A percentile compares a stretch with the other conserved stretches of the same genome.
These are phyloP conservation scores for Calocybe gangraenosa DNA, from an alignment of 768 basidiomycete species.

Conservation along the genomic window DNA sequence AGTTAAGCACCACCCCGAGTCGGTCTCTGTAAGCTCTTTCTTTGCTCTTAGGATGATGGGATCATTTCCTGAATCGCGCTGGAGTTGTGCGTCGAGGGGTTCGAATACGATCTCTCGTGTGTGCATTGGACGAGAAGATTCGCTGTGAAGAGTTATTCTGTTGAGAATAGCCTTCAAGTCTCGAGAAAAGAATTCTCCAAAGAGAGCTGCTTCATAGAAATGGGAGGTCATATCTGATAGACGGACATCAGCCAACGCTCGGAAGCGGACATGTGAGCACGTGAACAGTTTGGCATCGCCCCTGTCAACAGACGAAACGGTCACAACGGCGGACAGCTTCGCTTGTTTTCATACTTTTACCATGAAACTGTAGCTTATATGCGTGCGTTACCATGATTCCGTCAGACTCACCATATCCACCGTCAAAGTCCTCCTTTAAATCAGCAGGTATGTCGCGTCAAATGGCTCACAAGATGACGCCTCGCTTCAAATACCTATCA, in stretches of 20 bases:
- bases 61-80: conserved; percentile 58
- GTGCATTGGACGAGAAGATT: conserved; percentile 71
- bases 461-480: no score
- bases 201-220: conserved; percentile 78
- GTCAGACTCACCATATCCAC: conserved; percentile 11
- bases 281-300: not conserved
- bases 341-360: conserved; percentile 8
- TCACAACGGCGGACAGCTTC: conserved; percentile 1
- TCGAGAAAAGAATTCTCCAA: conserved; percentile 75
- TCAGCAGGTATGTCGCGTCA: conserved; percentile 8
- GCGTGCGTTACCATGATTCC: conserved; percentile 10
- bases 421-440: conserved; percentile 6
- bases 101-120: conserved; percentile 80
- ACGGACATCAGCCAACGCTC: no score
- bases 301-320: conserved; percentile 15
- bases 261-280: conserved; percentile 3
- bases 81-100: conserved; percentile 62
- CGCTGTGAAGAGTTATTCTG: conserved; percentile 76
- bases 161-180: conserved; percentile 77
- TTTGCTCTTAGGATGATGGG: conserved; percentile 68
- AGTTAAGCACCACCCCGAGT: conserved; percentile 57
- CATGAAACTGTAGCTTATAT: conserved; percentile 6
- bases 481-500: not conserved
- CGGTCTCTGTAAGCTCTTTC: conserved; percentile 64
- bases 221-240: conserved; percentile 44